Conservation (phyloP, 2,329 filamentous ascomycete species). For the Pleomassaria siparia region DNA sequence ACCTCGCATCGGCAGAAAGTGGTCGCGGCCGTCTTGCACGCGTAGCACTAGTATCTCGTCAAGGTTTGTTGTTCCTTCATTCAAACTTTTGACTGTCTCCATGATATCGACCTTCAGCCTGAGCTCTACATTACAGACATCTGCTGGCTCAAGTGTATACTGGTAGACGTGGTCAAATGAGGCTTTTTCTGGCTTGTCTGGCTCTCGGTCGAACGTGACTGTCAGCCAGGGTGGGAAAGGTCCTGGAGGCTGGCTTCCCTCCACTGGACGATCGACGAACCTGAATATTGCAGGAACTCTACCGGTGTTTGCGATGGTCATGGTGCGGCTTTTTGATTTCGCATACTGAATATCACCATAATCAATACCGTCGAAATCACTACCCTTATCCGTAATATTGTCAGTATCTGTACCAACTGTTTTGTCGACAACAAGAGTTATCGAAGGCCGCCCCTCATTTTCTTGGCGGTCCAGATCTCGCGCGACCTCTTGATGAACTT, state of each 20-base stretch:
- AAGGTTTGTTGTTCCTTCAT: constrained; percentile 64
- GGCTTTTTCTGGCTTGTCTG: constrained; percentile 39
- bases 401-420: constrained; percentile 28
- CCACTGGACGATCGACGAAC: constrained; percentile 72
- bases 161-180: constrained; percentile 42
- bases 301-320: constrained; percentile 93
- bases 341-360: constrained; percentile 76
- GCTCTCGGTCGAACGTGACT: constrained; percentile 62
- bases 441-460: constrained; percentile 81
- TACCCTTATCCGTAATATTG: constrained; percentile 32
- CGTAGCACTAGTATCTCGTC: constrained; percentile 89
- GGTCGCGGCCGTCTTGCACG: constrained; percentile 80
- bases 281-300: constrained; percentile 75
- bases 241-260: constrained; percentile 46
- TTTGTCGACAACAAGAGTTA: constrained; percentile 79
- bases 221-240: constrained; percentile 68
- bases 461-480: constrained; percentile 86
- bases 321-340: constrained; percentile 62
- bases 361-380: constrained; percentile 62
- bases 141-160: constrained; percentile 78
- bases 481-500: constrained; percentile 82
- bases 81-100: constrained; percentile 67
- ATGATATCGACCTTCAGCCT: constrained; percentile 67
- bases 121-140: constrained; percentile 72
- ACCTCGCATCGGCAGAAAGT: constrained; percentile 82